Conservation (phyloP, 2,329 filamentous ascomycete species). For the Neodidymelliopsis sp. region DNA sequence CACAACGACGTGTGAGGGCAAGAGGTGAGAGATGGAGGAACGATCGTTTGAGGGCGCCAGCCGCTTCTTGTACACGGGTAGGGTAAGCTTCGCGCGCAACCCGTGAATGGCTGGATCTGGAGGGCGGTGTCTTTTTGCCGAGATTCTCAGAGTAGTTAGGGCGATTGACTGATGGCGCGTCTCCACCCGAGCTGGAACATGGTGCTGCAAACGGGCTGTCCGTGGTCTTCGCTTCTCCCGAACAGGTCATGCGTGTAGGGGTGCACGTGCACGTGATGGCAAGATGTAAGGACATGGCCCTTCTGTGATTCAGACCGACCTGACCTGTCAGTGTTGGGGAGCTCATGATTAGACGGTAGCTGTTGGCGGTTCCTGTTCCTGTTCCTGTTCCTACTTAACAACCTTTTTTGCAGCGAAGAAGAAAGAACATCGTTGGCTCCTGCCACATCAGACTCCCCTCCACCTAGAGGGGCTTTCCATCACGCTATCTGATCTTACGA, state of each 20-base stretch:
- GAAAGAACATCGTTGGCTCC: too few relatives aligned
- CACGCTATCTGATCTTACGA: too few relatives aligned
- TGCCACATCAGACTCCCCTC: too few relatives aligned
- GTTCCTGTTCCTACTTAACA: too few relatives aligned
- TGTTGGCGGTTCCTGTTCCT: too few relatives aligned
- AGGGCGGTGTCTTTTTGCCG: too few relatives aligned
- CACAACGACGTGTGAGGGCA: conserved; percentile 32
- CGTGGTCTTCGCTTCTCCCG: background rate
- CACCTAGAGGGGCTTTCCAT: too few relatives aligned
- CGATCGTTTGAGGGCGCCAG: conserved; percentile 44
- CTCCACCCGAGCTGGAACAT: conserved; percentile 6
- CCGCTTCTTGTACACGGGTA: conserved; percentile 46
- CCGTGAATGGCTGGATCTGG: conserved; percentile 44
- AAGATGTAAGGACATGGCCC: too few relatives aligned
- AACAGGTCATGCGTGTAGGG: background rate
- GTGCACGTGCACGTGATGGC: background rate
- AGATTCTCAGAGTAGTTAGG: conserved; percentile 29
- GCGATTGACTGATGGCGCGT: conserved; percentile 24
- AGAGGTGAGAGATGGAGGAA: conserved; percentile 46
- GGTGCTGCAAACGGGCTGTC: conserved; percentile 10
- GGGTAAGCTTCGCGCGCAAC: conserved; percentile 40
- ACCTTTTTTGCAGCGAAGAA: too few relatives aligned
- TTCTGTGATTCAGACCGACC: too few relatives aligned
- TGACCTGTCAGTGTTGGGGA: too few relatives aligned
- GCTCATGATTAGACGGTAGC: too few relatives aligned